Evolutionary conservation across 306 rosid genomes (phyloP).

Genomic region (Ormosia semicastrata): DNA sequence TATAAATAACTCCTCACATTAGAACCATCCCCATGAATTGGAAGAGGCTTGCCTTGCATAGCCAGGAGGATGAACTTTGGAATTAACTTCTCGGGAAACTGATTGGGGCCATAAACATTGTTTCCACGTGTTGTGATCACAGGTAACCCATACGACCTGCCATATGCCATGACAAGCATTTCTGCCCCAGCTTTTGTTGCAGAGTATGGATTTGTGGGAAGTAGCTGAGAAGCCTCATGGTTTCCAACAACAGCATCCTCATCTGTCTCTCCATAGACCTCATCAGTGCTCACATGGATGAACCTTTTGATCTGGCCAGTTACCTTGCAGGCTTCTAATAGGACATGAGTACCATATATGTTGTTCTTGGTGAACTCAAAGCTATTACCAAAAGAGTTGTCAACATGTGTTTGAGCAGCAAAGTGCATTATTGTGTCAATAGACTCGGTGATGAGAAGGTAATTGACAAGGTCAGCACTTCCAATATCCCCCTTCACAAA

Average conservation of each 20-base stretch:
- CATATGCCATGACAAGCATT: conserved; percentile 98
- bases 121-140: conserved; percentile 93
- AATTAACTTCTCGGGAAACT: conserved; percentile 85
- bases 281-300: conserved; percentile 95
- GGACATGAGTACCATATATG: conserved; percentile 89
- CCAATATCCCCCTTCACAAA: conserved; percentile 93
- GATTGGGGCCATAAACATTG: conserved; percentile 91
- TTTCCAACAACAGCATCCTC: conserved; percentile 92
- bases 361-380: conserved; percentile 95
- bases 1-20: conserved; percentile 89
- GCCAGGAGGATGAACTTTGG: conserved; percentile 92
- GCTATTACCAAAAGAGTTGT: conserved; percentile 90
- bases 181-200: conserved; percentile 96
- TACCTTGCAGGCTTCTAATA: conserved; percentile 89
- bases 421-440: conserved; percentile 93
- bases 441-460: conserved; percentile 75
- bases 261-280: conserved; percentile 93
- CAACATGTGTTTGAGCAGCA: conserved; percentile 97
- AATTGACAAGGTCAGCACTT: conserved; percentile 93
- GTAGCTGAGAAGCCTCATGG: conserved; percentile 92
- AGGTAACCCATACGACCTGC: conserved; percentile 82
- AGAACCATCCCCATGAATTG: conserved; percentile 92
- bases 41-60: conserved; percentile 84
- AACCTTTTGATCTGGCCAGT: conserved; percentile 90
- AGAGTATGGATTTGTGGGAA: conserved; percentile 90